Base-by-base conservation (phyloP, 208 protist genomes). In the Polymyxa betae region DNA sequence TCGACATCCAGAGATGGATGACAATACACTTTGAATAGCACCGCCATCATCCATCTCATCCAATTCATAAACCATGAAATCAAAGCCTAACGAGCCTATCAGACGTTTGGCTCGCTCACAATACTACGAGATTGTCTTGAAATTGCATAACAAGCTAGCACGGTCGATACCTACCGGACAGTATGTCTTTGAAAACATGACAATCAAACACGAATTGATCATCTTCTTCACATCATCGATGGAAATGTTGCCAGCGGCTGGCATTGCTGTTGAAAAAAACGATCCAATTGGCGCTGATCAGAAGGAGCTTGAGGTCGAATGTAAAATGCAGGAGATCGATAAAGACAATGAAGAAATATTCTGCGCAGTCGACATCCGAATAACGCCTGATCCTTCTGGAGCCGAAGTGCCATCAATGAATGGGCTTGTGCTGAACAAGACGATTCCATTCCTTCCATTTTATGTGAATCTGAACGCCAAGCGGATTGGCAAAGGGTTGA, bases 141-240 rank as follows among this genome's bases (percentile, higher is more conserved):
- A 35, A 43, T 35, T 82, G 16, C 10, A 43, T 5, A 40, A 35
- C 5, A 43, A 43, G 5, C 35, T 35, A 35, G 72, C 5, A 35
- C 5, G n/a, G n/a, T 20, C n/a, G 40, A n/a, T 82, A 5, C 72
- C 5, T 35, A 82, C 72, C 5, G 40, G 72, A n/a, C 72, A 82
- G 12, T 43, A 82, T n/a, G 72, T 82, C 72, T 43, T 82, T 12
- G 72, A 82, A n/a, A 82, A 82, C 72, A 82, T 35, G 72, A 82
- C 72, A 43, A 82, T 82, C 16, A 82, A 82, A 60, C 24, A 29
- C 49, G 49, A 60, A 60, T 60, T 60, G 49, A 60, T 60, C 49
- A 60, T 60, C 49, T 5, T 24, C 49, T 60, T 60, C 12, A 60
- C 24, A 5, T 60, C 49, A 24, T 60, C 49, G 49, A 60, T 60